phyloP scores from a whole-genome alignment of 495 filamentous ascomycete genomes.

The Lentithecium fluviatile region DNA sequence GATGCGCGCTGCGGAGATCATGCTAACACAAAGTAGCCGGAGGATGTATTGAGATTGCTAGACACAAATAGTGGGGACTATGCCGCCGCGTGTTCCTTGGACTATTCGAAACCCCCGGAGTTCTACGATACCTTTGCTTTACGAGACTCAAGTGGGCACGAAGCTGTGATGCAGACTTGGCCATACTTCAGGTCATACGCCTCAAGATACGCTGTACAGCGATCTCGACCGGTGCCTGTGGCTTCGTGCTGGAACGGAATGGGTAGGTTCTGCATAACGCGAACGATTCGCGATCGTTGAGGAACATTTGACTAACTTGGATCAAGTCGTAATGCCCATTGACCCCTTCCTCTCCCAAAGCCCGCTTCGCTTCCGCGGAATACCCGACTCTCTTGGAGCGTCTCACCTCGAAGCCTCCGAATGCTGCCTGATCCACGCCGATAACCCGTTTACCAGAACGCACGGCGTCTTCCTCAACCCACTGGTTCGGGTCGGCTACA shows the following conservation, averaged over 20 bases:
- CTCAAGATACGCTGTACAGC: conserved; percentile 59
- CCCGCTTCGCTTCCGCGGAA: conserved; percentile 65
- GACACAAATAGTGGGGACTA: conserved; percentile 70
- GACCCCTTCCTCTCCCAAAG: conserved; percentile 15
- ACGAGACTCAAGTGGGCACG: conserved; percentile 65
- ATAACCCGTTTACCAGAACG: conserved; percentile 56
- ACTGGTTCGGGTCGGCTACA: conserved; percentile 73
- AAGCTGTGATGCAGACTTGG: conserved; percentile 64
- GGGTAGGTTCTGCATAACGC: not conserved
- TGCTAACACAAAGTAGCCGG: not conserved
- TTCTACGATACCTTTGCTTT: conserved; percentile 88
- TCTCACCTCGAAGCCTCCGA: conserved; percentile 75
- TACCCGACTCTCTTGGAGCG: conserved; percentile 65
- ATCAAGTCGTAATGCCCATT: conserved; percentile 38
- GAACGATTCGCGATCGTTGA: too few species aligned
- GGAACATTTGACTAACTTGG: too few species aligned
- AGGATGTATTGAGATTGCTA: conserved; percentile 69
- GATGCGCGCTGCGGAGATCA: not conserved
- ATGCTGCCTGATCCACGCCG: conserved; percentile 79
- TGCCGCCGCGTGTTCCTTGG: conserved; percentile 77
- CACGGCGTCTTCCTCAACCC: conserved; percentile 77
- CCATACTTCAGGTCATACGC: conserved; percentile 69
- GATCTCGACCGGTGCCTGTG: conserved; percentile 62
- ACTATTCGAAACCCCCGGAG: conserved; percentile 64
- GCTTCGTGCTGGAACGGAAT: conserved; percentile 85